Base-by-base conservation (phyloP, 495 filamentous ascomycete genomes). In the Tuber umbilicatum region DNA sequence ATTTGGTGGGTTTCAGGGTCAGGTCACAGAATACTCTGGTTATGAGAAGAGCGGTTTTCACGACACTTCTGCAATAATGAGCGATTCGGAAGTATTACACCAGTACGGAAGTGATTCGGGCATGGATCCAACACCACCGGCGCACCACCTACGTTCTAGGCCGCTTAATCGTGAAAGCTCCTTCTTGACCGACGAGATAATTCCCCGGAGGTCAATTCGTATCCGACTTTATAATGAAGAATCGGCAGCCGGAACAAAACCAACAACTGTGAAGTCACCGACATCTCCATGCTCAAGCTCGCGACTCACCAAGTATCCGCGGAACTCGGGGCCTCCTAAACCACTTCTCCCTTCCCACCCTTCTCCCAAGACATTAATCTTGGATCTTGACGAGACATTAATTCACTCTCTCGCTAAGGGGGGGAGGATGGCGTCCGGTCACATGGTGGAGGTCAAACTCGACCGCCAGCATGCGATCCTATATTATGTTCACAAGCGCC, bases 361-460 rank as follows among this genome's bases (percentile, higher is more conserved):
- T 17, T 74, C 75, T 64, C 77, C 79, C 82, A 99, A 99, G 85
- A 98, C 95, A 2, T 84, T 99, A 74, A 94, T 99, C 78, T 87
- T 99, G 40, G 95, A 99, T 82, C 88, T 99, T 23, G 95, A 99
- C 83, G 95, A 99, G 82, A 99, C 95, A 0, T 85, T 99, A 71
- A 98, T 99, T 80, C 95, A 99, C 85, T 97, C 93, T 82, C 91
- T 97, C 84, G 93, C 94, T 68, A 97, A 97, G 83, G 95, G 95
- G 40, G 94, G 94, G 47, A 89, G 94, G 60, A 97, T 97, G 93
- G 92, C 91, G 78, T 94, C 92, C 39, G 95, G 95, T 37, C 96
- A 99, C 84, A 98, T 98, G 95, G 94, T 99, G 43, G 95, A 99
- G 85, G 95, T 99, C 78, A 95, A 94, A 80, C 87, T 98, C 60